Conservation (phyloP, 768 basidiomycete genomes). For the Termitomyces sp. region DNA sequence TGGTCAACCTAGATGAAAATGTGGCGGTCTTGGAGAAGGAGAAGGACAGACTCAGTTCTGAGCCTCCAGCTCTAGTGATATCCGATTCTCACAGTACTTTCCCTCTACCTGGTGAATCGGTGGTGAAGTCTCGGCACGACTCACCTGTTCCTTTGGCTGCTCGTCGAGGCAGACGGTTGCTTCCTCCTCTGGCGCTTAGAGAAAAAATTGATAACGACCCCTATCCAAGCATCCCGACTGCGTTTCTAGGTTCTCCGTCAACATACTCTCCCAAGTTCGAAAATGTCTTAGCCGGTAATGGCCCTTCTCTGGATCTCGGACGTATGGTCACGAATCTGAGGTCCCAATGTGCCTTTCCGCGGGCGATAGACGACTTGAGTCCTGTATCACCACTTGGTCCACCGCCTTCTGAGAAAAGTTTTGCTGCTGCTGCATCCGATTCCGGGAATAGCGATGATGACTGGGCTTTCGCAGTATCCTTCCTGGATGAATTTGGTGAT, state of each 20-base stretch:
- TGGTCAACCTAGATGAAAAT: conserved; percentile 17
- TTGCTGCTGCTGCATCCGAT: conserved; percentile 9
- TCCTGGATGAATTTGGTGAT: conserved; percentile 16
- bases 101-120: conserved; percentile 33
- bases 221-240: conserved; percentile 42
- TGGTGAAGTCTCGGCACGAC: conserved; percentile 17
- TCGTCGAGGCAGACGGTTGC: conserved; percentile 33
- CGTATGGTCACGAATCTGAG: conserved; percentile 46
- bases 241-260: conserved; percentile 40
- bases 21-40: conserved; percentile 11
- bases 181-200: conserved; percentile 27
- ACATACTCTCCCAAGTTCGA: conserved; percentile 31
- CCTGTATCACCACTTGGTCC: neutral
- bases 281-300: conserved; percentile 17
- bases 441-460: conserved; percentile 22
- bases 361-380: conserved; percentile 5
- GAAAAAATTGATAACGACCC: conserved; percentile 16
- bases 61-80: conserved; percentile 34
- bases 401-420: conserved; percentile 10
- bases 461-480: conserved; percentile 34
- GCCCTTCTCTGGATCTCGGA: conserved; percentile 30
- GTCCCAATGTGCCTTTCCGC: conserved; percentile 30
- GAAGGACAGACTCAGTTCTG: conserved; percentile 17
- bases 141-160: conserved; percentile 27
- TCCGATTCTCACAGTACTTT: conserved; percentile 39